Evolutionary conservation across 176 grass and related monocot genomes (phyloP).

Genomic region (Zoysia japonica): DNA sequence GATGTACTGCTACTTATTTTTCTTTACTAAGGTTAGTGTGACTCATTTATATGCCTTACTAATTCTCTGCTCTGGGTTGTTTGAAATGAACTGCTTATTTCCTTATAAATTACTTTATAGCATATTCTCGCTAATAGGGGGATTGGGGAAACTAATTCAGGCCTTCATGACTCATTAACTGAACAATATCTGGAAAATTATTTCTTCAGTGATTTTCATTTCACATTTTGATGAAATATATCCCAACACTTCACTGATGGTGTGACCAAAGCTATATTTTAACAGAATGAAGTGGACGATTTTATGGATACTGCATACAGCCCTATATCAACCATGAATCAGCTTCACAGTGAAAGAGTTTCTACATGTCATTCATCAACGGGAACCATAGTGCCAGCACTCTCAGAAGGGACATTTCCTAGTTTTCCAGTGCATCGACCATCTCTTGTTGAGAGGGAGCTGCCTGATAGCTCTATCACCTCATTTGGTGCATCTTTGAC

Average conservation of each 20-base stretch:
- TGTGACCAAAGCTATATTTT: conserved; percentile 12
- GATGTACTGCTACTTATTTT: not conserved
- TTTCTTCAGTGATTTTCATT: not conserved
- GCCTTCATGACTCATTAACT: not conserved
- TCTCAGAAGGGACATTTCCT: conserved; percentile 26
- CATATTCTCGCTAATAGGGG: not conserved
- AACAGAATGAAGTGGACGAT: conserved; percentile 28
- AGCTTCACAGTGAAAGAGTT: conserved; percentile 34
- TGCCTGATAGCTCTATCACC: conserved; percentile 18
- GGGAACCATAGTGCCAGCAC: conserved; percentile 19
- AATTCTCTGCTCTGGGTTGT: not conserved
- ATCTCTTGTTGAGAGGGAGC: conserved; percentile 30
- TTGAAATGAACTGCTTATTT: not conserved
- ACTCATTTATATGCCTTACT: not conserved
- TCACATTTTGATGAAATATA: conserved; percentile 14
- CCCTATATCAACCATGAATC: conserved; percentile 40
- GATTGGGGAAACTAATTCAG: conserved; percentile 7
- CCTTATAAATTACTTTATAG: not conserved
- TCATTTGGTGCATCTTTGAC: conserved; percentile 27
- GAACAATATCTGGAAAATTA: not conserved
- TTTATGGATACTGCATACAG: conserved; percentile 9
- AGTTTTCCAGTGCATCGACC: conserved; percentile 22
- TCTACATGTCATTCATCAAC: conserved; percentile 27
- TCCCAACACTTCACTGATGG: not conserved
- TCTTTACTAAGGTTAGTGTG: conserved; percentile 15